A percentile compares a stretch with the other conserved stretches of the same genome.
These are phyloP conservation scores for Thermothelomyces thermophilus DNA, from an alignment of 2,329 filamentous ascomycete genomes.

Conservation along the genomic window DNA sequence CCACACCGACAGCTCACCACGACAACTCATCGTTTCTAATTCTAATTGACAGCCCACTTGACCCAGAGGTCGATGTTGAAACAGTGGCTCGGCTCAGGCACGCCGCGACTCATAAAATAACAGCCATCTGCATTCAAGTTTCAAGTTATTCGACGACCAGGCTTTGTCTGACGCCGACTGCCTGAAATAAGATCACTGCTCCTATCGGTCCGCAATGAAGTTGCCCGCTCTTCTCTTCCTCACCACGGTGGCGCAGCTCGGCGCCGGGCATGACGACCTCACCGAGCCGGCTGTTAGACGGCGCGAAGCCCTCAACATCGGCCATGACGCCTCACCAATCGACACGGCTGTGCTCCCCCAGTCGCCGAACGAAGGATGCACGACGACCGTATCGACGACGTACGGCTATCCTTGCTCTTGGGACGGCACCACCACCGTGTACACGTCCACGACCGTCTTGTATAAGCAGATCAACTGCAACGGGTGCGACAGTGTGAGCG, in stretches of 20 bases:
- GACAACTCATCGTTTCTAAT: not conserved
- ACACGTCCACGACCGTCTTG: constrained; percentile 26
- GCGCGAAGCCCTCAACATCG: constrained; percentile 10
- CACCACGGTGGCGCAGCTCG: not conserved
- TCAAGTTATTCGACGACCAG: not conserved
- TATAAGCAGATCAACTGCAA: constrained; percentile 28
- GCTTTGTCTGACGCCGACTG: not conserved
- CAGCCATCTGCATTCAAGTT: too few relatives aligned
- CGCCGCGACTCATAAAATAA: too few relatives aligned
- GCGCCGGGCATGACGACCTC: too few relatives aligned
- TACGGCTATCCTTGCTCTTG: constrained; percentile 28
- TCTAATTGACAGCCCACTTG: too few relatives aligned
- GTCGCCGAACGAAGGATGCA: constrained; percentile 19
- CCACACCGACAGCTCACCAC: constrained; percentile 15
- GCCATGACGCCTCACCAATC: not conserved
- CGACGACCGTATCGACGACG: constrained; percentile 25
- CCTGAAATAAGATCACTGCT: not conserved
- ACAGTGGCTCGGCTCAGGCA: too few relatives aligned
- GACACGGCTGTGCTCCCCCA: not conserved
- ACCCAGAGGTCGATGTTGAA: too few relatives aligned
- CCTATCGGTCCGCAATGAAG: constrained; percentile 14
- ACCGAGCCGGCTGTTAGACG: not conserved
- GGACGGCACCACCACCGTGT: constrained; percentile 26
- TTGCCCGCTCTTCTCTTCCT: constrained; percentile 15
- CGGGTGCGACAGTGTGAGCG: constrained; percentile 27